Evolutionary conservation across 2,329 filamentous ascomycete genomes (phyloP).

Genomic region (Dendrostoma leiphaemia): DNA sequence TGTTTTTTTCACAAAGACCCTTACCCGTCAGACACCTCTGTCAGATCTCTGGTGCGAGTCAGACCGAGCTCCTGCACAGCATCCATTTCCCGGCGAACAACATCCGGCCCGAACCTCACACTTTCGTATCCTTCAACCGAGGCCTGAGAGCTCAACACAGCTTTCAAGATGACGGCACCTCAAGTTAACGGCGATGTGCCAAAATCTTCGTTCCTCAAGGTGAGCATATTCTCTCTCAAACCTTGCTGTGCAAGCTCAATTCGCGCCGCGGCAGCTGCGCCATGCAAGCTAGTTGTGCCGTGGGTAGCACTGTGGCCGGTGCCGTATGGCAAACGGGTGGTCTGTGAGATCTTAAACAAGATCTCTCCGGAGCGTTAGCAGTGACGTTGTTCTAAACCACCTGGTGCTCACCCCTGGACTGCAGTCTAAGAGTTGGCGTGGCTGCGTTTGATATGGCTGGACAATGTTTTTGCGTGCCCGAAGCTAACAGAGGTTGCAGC

Average conservation of each 20-base stretch:
- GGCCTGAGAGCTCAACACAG: background rate
- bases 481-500: conserved; percentile 47
- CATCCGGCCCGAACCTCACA: background rate
- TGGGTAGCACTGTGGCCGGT: too few species aligned
- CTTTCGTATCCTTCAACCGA: background rate
- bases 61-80: background rate
- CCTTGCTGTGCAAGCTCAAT: too few species aligned
- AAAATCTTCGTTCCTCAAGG: conserved; percentile 50
- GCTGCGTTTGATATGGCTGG: too few species aligned
- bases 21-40: background rate
- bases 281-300: too few species aligned
- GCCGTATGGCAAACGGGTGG: too few species aligned
- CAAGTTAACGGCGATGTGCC: conserved; percentile 53
- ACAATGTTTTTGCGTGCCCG: background rate
- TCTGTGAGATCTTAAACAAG: too few species aligned
- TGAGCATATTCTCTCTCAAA: conserved; percentile 34
- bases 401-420: too few species aligned
- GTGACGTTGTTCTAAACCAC: too few species aligned
- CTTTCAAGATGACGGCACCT: conserved; percentile 29
- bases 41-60: background rate
- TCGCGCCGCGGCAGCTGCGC: background rate
- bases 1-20: background rate
- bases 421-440: too few species aligned
- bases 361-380: too few species aligned
- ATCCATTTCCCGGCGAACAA: background rate